phyloP scores from a whole-genome alignment of 1,284 basidiomycete species.

The Malassezia sympodialis region DNA sequence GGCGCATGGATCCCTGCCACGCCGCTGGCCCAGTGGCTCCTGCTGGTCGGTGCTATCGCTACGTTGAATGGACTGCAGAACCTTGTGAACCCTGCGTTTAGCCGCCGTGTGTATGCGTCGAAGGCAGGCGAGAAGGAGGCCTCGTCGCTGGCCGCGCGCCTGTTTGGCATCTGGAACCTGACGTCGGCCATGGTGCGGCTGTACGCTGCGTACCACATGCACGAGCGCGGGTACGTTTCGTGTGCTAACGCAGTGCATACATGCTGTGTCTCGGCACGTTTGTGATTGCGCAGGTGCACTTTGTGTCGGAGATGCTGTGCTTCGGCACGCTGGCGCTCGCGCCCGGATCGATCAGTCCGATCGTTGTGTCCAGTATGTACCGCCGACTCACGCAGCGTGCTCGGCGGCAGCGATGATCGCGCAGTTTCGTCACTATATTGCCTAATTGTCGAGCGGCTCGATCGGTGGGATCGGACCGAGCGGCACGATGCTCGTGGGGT shows the following conservation, averaged over 20 bases:
- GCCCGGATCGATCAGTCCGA: slow-evolving; percentile 61
- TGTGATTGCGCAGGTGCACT: slow-evolving; percentile 79
- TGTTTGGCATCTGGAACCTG: slow-evolving; percentile 44
- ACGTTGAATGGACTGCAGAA: slow-evolving; percentile 36
- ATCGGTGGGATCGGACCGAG: slow-evolving; percentile 37
- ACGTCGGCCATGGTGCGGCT: slow-evolving; percentile 38
- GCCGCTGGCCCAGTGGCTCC: slow-evolving; percentile 38
- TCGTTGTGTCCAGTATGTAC: slow-evolving; percentile 74
- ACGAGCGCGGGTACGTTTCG: slow-evolving; percentile 27
- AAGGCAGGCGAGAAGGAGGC: slow-evolving; percentile 23
- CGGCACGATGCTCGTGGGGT: slow-evolving; percentile 40
- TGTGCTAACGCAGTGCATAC: slow-evolving; percentile 52
- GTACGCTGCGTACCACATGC: slow-evolving; percentile 40
- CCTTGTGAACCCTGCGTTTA: slow-evolving; percentile 27
- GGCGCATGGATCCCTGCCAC: slow-evolving; percentile 18
- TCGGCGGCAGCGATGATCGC: slow-evolving; percentile 16
- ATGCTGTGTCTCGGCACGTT: slow-evolving; percentile 78
- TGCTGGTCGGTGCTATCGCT: slow-evolving; percentile 30
- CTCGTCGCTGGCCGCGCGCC: slow-evolving; percentile 38
- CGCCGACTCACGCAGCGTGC: background rate
- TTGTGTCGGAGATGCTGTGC: slow-evolving; percentile 70
- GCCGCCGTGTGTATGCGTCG: slow-evolving; percentile 36
- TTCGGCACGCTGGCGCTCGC: slow-evolving; percentile 65
- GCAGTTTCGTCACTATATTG: slow-evolving; percentile 15
- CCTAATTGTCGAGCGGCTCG: slow-evolving; percentile 23